phyloP scores from a whole-genome alignment of 225 moss, liverwort and hornwort species.

The Pseudoscleropodium purum region DNA sequence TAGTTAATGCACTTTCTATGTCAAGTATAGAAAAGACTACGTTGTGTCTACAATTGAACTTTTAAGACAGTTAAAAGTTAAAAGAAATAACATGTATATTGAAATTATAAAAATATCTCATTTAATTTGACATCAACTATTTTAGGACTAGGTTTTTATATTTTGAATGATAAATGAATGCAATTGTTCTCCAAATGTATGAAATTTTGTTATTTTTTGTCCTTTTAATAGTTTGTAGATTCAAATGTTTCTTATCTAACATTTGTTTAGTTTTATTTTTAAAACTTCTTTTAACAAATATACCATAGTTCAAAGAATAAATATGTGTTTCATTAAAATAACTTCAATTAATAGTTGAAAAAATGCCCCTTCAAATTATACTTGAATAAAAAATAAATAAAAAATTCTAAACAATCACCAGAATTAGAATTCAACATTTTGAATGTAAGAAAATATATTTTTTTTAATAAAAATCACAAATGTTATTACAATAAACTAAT shows the following conservation, averaged over 20 bases:
- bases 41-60: not conserved
- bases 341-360: not conserved
- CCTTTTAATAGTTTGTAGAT: not conserved
- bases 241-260: not conserved
- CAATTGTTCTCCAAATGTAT: not conserved
- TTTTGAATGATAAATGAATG: not conserved
- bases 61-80: not conserved
- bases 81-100: not conserved
- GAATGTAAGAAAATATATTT: rapidly evolving
- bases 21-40: not conserved
- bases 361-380: not conserved
- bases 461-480: not conserved
- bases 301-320: not conserved
- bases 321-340: not conserved
- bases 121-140: not conserved
- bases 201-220: not conserved
- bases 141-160: not conserved
- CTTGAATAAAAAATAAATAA: not conserved
- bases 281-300: not conserved
- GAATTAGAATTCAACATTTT: not conserved
- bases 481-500: not conserved
- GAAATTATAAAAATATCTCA: not conserved
- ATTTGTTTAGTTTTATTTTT: not conserved
- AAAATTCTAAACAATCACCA: too few relatives aligned
- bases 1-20: not conserved